A percentile compares a stretch with the other conserved stretches of the same genome.
phyloP scores from a whole-genome alignment of 2,329 filamentous ascomycete genomes.

The Fusarium sp. region DNA sequence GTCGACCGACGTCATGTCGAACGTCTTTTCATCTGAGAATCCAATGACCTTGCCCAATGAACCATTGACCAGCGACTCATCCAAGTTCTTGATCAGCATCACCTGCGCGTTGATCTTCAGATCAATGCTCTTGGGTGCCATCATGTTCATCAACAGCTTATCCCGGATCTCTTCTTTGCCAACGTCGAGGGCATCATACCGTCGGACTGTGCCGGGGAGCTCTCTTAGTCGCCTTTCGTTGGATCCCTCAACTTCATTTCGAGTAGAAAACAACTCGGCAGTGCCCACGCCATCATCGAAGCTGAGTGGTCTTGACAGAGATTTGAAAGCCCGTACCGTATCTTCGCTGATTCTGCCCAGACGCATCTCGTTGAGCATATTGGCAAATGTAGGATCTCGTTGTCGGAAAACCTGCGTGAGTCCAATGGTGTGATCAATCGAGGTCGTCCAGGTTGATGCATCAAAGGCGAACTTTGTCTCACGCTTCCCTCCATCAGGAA shows the following conservation, averaged over 20 bases:
- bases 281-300: conserved; percentile 76
- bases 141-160: conserved; percentile 86
- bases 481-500: conserved; percentile 77
- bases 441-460: conserved; percentile 89
- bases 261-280: conserved; percentile 93
- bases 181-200: conserved; percentile 79
- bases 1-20: conserved; percentile 53
- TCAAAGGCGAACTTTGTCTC: conserved; percentile 92
- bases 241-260: conserved; percentile 87
- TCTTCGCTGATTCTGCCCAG: conserved; percentile 81
- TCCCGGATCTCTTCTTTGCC: conserved; percentile 80
- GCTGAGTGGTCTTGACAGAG: conserved; percentile 74
- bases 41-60: conserved; percentile 83
- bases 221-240: conserved; percentile 79
- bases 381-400: conserved; percentile 86
- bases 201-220: conserved; percentile 74
- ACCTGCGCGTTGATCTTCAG: conserved; percentile 95
- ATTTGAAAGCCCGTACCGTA: conserved; percentile 81
- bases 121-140: conserved; percentile 84
- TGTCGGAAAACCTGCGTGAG: conserved; percentile 97
- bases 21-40: conserved; percentile 53
- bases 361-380: conserved; percentile 98
- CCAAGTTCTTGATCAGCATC: conserved; percentile 99
- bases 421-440: conserved; percentile 94
- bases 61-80: conserved; percentile 92